Evolutionary conservation across 1,284 basidiomycete species (phyloP).

Genomic region (Exsudoporus floridanus): DNA sequence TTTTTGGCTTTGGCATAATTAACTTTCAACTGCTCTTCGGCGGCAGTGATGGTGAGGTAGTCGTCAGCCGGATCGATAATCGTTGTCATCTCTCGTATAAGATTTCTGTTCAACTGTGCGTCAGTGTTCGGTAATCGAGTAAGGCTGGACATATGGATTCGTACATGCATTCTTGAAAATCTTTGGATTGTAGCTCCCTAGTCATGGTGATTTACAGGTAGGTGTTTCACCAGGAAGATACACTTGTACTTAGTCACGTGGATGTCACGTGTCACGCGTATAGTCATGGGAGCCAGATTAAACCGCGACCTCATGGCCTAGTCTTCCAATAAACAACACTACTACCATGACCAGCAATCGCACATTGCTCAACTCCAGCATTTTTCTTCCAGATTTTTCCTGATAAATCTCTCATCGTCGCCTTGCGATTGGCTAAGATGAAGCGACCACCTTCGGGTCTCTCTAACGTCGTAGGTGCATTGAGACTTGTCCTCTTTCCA

Average conservation of each 20-base stretch:
- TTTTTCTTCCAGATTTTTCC: constrained; percentile 67
- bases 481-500: constrained; percentile 74
- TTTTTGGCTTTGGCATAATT: constrained; percentile 57
- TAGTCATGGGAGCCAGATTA: too few species aligned
- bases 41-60: constrained; percentile 66
- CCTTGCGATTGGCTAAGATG: constrained; percentile 52
- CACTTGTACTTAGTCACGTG: constrained; percentile 7
- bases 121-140: neutral
- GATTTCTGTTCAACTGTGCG: constrained; percentile 44
- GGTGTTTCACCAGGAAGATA: neutral
- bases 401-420: constrained; percentile 63
- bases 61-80: constrained; percentile 76
- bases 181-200: constrained; percentile 34
- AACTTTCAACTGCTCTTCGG: constrained; percentile 63
- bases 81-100: constrained; percentile 62
- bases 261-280: constrained; percentile 16
- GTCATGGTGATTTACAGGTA: constrained; percentile 16
- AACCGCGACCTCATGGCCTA: constrained; percentile 23
- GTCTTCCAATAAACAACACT: constrained; percentile 79
- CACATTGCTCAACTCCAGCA: constrained; percentile 69
- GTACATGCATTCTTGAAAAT: constrained; percentile 38
- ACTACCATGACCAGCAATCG: constrained; percentile 60
- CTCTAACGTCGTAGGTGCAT: constrained; percentile 62
- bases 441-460: constrained; percentile 54
- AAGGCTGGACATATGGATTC: too few species aligned